Evolutionary conservation across 768 basidiomycete species (phyloP).

Genomic region (Gyrodon lividus): DNA sequence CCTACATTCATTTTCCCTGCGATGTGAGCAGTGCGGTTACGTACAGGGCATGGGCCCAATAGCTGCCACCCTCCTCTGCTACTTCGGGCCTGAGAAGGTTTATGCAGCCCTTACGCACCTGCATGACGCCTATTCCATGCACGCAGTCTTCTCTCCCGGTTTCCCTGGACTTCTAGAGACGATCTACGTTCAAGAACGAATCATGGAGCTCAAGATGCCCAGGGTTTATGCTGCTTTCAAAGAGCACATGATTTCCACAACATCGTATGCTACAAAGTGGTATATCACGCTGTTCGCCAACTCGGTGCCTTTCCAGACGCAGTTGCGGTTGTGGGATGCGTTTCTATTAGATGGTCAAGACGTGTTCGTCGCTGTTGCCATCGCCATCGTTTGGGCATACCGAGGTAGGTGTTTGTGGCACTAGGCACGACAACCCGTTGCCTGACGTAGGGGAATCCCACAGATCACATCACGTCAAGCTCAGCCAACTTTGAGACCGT

Average conservation of each 20-base stretch:
- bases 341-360: conserved; percentile 91
- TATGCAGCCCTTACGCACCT: conserved; percentile 85
- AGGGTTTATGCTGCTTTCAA: conserved; percentile 83
- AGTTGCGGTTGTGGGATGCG: conserved; percentile 92
- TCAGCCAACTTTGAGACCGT: conserved; percentile 90
- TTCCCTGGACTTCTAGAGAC: conserved; percentile 94
- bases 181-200: conserved; percentile 93
- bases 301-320: conserved; percentile 92
- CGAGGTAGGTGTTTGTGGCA: conserved; percentile 53
- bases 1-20: conserved; percentile 85
- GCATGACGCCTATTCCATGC: conserved; percentile 86
- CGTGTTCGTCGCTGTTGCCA: conserved; percentile 77
- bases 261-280: conserved; percentile 98
- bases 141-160: conserved; percentile 86
- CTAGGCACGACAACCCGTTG: neutral
- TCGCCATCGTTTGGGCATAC: conserved; percentile 91
- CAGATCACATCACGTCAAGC: conserved; percentile 81
- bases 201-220: conserved; percentile 87
- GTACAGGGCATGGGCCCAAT: conserved; percentile 99
- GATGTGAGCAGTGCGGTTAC: conserved; percentile 87
- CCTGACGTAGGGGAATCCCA: conserved; percentile 2
- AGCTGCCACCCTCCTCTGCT: conserved; percentile 90
- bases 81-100: conserved; percentile 86
- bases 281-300: conserved; percentile 98
- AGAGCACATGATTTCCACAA: conserved; percentile 88